Conservation (phyloP, 768 basidiomycete species). For the Agaricus sinodeliciosus region DNA sequence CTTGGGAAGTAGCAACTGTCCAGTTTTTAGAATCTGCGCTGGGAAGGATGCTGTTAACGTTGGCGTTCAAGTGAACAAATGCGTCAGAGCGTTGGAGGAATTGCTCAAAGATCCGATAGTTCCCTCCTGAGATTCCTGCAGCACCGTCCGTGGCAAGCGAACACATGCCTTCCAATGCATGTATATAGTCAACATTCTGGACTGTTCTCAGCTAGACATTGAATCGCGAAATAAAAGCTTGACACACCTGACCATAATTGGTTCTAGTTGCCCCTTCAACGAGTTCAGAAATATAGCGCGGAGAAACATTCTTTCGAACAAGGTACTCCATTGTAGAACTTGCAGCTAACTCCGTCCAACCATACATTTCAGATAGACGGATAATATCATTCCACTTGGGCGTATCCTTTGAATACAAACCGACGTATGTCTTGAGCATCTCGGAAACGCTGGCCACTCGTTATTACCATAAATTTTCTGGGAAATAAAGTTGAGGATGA, state of each 20-base stretch:
- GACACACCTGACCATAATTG: constrained; percentile 70
- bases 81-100: constrained; percentile 72
- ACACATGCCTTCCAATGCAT: constrained; percentile 66
- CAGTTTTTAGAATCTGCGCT: constrained; percentile 36
- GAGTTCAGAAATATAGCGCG: constrained; percentile 62
- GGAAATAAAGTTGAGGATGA: background rate
- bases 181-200: constrained; percentile 64
- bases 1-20: constrained; percentile 43
- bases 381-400: constrained; percentile 60
- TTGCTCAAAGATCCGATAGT: constrained; percentile 77
- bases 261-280: constrained; percentile 77
- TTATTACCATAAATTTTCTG: background rate
- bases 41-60: constrained; percentile 48
- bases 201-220: background rate
- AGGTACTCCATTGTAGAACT: constrained; percentile 56
- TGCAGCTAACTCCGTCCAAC: constrained; percentile 42
- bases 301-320: constrained; percentile 42
- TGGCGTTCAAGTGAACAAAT: constrained; percentile 60
- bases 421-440: constrained; percentile 45
- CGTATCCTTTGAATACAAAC: constrained; percentile 47
- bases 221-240: background rate
- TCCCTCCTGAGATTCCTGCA: constrained; percentile 65
- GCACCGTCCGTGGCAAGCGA: constrained; percentile 72
- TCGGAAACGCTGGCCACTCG: constrained; percentile 42
- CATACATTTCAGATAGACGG: constrained; percentile 45